phyloP scores from a whole-genome alignment of 1,284 basidiomycete species.

The Melanopsichium pennsylvanicum region DNA sequence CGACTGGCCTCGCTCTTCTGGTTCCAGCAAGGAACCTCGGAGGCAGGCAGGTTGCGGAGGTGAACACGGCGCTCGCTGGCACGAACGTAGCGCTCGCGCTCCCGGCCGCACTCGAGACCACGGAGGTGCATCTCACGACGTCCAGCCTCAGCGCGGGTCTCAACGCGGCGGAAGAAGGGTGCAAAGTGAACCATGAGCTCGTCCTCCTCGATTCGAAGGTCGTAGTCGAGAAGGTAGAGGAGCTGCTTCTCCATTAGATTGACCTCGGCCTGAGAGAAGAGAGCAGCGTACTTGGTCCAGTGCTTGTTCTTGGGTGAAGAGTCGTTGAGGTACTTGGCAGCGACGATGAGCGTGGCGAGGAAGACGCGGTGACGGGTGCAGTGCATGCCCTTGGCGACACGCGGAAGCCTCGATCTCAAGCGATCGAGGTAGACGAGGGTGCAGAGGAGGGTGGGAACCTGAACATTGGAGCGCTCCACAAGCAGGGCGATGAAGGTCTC shows the following conservation, averaged over 20 bases:
- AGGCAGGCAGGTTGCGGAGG: conserved; percentile 58
- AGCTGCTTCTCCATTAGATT: conserved; percentile 94
- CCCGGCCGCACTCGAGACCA: conserved; percentile 61
- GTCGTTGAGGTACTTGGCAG: conserved; percentile 97
- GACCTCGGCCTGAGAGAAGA: conserved; percentile 74
- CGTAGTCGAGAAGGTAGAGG: conserved; percentile 65
- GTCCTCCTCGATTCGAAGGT: conserved; percentile 64
- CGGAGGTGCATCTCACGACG: conserved; percentile 64
- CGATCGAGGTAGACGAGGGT: conserved; percentile 94
- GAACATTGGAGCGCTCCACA: conserved; percentile 85
- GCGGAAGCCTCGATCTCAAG: conserved; percentile 79
- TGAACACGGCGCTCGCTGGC: conserved; percentile 61
- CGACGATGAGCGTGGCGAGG: conserved; percentile 91
- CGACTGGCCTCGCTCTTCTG: conserved; percentile 37
- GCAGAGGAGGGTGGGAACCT: conserved; percentile 87
- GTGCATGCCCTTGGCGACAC: conserved; percentile 85
- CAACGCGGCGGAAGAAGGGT: conserved; percentile 63
- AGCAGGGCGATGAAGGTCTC: conserved; percentile 88
- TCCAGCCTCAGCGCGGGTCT: conserved; percentile 60
- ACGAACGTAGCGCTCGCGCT: conserved; percentile 61
- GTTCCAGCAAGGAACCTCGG: conserved; percentile 63
- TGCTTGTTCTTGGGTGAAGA: conserved; percentile 86
- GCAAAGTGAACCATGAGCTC: conserved; percentile 63
- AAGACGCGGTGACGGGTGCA: conserved; percentile 95
- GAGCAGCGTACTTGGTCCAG: conserved; percentile 73